Base-by-base conservation (phyloP, 1,284 basidiomycete species). In the Cryptococcus wingfieldii region DNA sequence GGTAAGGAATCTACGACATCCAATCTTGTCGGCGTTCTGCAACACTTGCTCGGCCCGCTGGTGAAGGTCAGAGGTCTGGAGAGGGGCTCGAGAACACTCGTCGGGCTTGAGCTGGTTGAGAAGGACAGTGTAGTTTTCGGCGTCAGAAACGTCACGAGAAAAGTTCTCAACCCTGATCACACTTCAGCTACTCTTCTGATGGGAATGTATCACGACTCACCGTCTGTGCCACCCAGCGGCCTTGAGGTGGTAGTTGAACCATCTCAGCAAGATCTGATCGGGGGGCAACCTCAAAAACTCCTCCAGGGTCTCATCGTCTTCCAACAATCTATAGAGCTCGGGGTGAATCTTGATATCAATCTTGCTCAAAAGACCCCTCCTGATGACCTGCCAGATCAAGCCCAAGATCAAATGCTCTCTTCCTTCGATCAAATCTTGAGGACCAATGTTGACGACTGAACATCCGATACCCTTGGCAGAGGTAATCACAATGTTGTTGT, bases 191-290 rank as follows among this genome's bases (percentile, higher is more conserved):
- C 13, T 39, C 6, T 5, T 31, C 7, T 46, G 7, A 14, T 13
- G 23, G 13, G 28, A 16, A 25, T 27, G 16, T 13, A 3, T 34
- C 10, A 10, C 31, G 31, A 63, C 75, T 74, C 67, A 90, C 89
- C 85, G 83, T 71, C 89, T 81, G 54, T 87, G 83, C 89, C 92
- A 96, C 8, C 88, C 88, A 38, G 95, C 96, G 8, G 90, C 89
- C 77, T 97, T 98, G 62, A 98, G 80, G 77, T 98, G 96, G 77
- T 90, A 98, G 78, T 98, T 98, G 81, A 98, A 96, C 95, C 95
- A 98, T 54, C 95, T 82, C 38, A 98, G 78, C 43, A 98, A 79
- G 66, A 98, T 96, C 79, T 98, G 95, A 75, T 98, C 96, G 3
- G 93, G 94, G 7, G 95, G 96, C 65, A 98, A 78, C 57, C 89